Evolutionary conservation across 169 alveolate species (phyloP).

Genomic region (Besnoitia besnoiti): DNA sequence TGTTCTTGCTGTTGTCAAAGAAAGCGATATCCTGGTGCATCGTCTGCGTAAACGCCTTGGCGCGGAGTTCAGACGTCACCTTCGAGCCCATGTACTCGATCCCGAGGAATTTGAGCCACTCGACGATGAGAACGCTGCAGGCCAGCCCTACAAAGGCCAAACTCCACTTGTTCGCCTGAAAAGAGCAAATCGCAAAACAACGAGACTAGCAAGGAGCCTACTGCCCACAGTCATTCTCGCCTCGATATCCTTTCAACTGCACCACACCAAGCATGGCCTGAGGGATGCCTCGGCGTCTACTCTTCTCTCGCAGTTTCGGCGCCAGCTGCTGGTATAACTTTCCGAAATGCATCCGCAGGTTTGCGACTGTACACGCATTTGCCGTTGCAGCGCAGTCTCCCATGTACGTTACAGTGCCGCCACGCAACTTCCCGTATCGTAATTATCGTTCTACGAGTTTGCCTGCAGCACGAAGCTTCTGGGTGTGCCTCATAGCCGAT

Average conservation of each 20-base stretch:
- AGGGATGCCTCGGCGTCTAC: too few relatives aligned
- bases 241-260: too few relatives aligned
- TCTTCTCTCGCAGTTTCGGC: too few relatives aligned
- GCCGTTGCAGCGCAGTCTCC: too few relatives aligned
- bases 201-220: neutral
- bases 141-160: conserved; percentile 46
- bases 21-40: conserved; percentile 57
- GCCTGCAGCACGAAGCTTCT: neutral
- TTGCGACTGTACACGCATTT: too few relatives aligned
- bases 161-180: conserved; percentile 47
- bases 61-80: conserved; percentile 49
- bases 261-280: too few relatives aligned
- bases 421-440: neutral
- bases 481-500: neutral
- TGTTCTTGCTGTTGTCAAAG: conserved; percentile 39
- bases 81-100: conserved; percentile 56
- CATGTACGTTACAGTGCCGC: too few relatives aligned
- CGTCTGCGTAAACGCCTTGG: conserved; percentile 51
- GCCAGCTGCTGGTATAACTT: too few relatives aligned
- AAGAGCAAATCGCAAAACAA: neutral
- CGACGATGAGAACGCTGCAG: neutral
- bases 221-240: too few relatives aligned
- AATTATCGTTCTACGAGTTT: neutral
- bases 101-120: conserved; percentile 37
- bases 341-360: too few relatives aligned